A percentile compares a stretch with the other conserved stretches of the same genome.
Conservation (phyloP, 169 alveolate genomes). For the Theileria luwenshuni region DNA sequence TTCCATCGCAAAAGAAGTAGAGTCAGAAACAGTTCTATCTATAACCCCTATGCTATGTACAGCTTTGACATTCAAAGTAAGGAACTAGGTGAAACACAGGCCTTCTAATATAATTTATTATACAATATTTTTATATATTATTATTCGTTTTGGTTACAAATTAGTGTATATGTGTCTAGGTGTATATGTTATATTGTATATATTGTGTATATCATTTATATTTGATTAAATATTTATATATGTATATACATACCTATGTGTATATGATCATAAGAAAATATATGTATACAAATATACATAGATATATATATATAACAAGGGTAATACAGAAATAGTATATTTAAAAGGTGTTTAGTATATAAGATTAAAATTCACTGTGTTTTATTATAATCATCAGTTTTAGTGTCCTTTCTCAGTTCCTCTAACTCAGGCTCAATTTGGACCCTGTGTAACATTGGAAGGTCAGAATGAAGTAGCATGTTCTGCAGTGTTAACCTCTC, state of each 20-base stretch:
- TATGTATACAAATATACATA: background rate
- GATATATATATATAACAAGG: no score
- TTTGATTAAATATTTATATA: background rate
- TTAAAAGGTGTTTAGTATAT: no score
- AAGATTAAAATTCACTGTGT: no score
- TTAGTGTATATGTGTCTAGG: background rate
- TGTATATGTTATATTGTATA: constrained; percentile 3
- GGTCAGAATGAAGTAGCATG: constrained; percentile 57
- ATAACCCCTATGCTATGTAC: constrained; percentile 61
- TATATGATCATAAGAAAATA: background rate
- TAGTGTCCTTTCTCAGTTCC: constrained; percentile 18
- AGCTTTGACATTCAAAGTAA: background rate
- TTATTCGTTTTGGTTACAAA: background rate
- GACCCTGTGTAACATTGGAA: constrained; percentile 62
- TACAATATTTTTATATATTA: background rate
- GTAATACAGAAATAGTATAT: no score
- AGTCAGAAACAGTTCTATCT: constrained; percentile 1
- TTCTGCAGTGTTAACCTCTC: constrained; percentile 52
- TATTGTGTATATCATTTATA: background rate
- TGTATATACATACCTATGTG: constrained; percentile 4
- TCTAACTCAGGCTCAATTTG: constrained; percentile 59
- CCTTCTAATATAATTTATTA: background rate
- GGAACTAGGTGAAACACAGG: background rate
- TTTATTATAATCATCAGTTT: constrained; percentile 9
- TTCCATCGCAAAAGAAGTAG: background rate